These are phyloP conservation scores for Zoysia pacifica DNA, from an alignment of 176 grass and related monocot species.

Conservation along the genomic window DNA sequence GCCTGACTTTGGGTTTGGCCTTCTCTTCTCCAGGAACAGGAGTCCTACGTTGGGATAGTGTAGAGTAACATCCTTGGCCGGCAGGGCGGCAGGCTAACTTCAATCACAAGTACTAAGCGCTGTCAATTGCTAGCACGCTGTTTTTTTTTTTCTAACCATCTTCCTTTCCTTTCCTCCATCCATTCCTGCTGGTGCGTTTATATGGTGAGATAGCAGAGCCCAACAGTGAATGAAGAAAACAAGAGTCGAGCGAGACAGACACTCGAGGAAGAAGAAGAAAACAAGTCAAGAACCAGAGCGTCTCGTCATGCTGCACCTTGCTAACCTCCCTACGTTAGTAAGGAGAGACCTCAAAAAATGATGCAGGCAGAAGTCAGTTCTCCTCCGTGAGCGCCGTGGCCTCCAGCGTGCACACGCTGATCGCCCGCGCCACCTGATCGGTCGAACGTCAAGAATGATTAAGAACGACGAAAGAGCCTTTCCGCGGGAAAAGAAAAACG, in stretches of 20 bases:
- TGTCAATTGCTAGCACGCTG: background rate
- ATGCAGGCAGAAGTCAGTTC: slow-evolving; percentile 35
- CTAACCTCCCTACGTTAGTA: too few relatives aligned
- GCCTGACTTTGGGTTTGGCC: background rate
- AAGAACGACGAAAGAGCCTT: background rate
- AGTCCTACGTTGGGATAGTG: background rate
- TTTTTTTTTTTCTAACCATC: background rate
- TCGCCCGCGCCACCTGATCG: slow-evolving; percentile 63
- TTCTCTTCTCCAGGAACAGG: too few relatives aligned
- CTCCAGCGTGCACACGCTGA: slow-evolving; percentile 59
- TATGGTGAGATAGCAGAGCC: background rate
- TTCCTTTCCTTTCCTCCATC: background rate
- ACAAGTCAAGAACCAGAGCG: background rate
- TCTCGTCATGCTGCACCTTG: too few relatives aligned
- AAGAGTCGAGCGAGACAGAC: background rate
- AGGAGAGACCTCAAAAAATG: too few relatives aligned
- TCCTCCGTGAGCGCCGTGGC: slow-evolving; percentile 80
- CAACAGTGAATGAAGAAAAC: background rate
- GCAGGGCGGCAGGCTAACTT: background rate
- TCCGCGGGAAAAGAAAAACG: background rate
- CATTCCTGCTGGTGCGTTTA: slow-evolving; percentile 31
- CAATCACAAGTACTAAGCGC: background rate
- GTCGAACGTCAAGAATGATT: background rate
- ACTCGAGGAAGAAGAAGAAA: background rate
- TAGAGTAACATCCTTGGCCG: background rate